Conservation (phyloP, 2,329 filamentous ascomycete species). For the Fusarium foetens region DNA sequence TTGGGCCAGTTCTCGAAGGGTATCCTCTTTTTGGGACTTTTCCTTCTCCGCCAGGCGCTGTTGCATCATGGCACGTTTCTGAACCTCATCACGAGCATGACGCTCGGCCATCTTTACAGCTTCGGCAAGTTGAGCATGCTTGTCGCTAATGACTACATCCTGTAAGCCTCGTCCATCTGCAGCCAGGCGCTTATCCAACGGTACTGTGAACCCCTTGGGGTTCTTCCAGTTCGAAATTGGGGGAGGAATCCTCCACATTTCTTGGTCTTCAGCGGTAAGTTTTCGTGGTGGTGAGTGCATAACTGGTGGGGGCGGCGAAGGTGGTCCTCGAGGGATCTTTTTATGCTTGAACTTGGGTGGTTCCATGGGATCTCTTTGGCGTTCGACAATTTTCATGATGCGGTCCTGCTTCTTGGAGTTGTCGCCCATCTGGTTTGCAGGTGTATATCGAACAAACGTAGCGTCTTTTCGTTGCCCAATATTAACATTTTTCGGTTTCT, state of each 20-base stretch:
- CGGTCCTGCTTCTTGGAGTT: constrained; percentile 88
- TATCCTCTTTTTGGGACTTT: constrained; percentile 92
- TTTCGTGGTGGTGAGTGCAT: constrained; percentile 96
- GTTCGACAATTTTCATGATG: constrained; percentile 98
- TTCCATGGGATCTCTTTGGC: constrained; percentile 94
- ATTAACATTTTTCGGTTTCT: constrained; percentile 96
- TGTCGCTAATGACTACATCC: constrained; percentile 97
- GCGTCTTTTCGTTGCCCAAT: constrained; percentile 82
- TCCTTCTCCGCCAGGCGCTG: constrained; percentile 96
- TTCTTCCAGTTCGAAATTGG: constrained; percentile 99
- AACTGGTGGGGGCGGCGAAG: constrained; percentile 90
- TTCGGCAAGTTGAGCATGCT: constrained; percentile 96
- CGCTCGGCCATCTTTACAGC: constrained; percentile 93
- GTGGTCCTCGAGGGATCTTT: constrained; percentile 93
- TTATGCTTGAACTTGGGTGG: constrained; percentile 99
- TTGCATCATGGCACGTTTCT: constrained; percentile 92
- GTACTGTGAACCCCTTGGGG: constrained; percentile 96
- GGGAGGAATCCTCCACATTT: constrained; percentile 89
- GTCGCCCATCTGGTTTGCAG: constrained; percentile 95
- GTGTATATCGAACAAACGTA: constrained; percentile 95
- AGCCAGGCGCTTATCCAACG: constrained; percentile 92
- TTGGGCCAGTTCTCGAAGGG: constrained; percentile 86
- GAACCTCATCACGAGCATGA: constrained; percentile 94
- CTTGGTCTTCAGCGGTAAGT: constrained; percentile 95
- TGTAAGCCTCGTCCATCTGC: constrained; percentile 92